Base-by-base conservation (phyloP, 139 green algal species). In the Axilococcus clingmanii region DNA sequence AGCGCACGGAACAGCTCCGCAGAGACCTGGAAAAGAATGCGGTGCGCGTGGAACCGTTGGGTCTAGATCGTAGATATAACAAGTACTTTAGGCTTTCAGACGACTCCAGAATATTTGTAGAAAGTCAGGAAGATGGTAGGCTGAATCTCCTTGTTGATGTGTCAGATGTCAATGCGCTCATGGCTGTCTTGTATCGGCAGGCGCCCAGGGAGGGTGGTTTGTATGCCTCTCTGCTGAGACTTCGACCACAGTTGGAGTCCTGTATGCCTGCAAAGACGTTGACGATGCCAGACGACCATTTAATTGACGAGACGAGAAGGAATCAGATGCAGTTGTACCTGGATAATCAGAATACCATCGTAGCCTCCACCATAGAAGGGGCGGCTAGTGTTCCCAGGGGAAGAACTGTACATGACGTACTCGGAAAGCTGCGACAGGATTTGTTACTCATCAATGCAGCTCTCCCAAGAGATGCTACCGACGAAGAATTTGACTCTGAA, bases 11-110 rank as follows among this genome's bases (percentile, higher is more conserved):
- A 32, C 38, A 59, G 30, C 48, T 44, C 12, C 46, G 48, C 12
- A 48, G 28, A 24, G 55, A 65, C 2, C 42, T 71, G 37, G 69
- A 74, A 44, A 48, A 40, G n/a, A 73, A 77, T 40, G 37, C 68
- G 20, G 61, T 69, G 11, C 55, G 76, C 14, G 36, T 57, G 16
- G 76, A 81, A 68, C 75, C 81, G 1, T 55, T 95, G 19, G 86
- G 86, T 16, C 38, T 75, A 48, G 86, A 95, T 70, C 54, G 86
- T 17, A 65, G 85, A 20, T 65, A 76, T 64, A 92, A 91, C 67
- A 57, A 69, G 28, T 91, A 89, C 75, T 88, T 72, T 71, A 70
- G 66, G 8, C 53, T 88, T 20, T 15, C 15, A 9, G 42, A 30
- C 52, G 59, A 48, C 19, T 56, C 60, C 30, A 58, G 66, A 17